Evolutionary conservation across 2,329 filamentous ascomycete genomes (phyloP), one percentile per base, ranked within the genome.

Genomic region (Colletotrichum tropicale): DNA sequence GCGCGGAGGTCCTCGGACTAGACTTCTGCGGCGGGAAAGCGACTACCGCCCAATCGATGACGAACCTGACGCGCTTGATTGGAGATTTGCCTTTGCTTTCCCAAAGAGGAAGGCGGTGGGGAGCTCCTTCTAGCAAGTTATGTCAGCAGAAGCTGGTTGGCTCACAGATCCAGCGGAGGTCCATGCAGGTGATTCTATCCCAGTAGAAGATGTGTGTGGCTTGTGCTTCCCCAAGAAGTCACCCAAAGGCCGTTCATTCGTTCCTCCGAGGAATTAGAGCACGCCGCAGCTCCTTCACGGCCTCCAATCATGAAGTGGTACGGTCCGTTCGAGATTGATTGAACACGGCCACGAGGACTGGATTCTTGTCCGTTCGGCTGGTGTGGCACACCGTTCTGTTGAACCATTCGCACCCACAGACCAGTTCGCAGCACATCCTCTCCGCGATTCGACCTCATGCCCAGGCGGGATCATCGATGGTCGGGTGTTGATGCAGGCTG

Each of bases 41-140:
- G 10, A 34, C 66, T 32, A 36, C 28, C 30, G 6, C 24, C 15
- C 26, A 73, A 24, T 75, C 74, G 60, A 77, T 77, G 76, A 77
- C 76, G 76, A 74, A 70, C 66, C 62, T 70, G 71, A 67, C 43
- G 64, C 73, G 64, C 70, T 68, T 73, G 69, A 73, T 73, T 75
- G 73, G 69, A 68, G 69, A 73, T 65, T 55, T 73, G 32, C 43
- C 55, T 26, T 13, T 32, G n/a, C n/a, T n/a, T n/a, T n/a, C n/a
- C n/a, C 4, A 12, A 26, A 66, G 18, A 3, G 64, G 76, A 30
- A 77, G 56, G 76, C 76, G 76, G 76, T 77, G 32, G 28, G 8
- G 1, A 38, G n/a, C 9, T 7, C 13, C 3, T 34, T 15, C 5
- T 12, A 10, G 3, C 5, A n/a, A 26, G 15, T 60, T 66, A 71